These are phyloP conservation scores for Dicorynia guianensis DNA, from an alignment of 306 rosid species.

Conservation along the genomic window DNA sequence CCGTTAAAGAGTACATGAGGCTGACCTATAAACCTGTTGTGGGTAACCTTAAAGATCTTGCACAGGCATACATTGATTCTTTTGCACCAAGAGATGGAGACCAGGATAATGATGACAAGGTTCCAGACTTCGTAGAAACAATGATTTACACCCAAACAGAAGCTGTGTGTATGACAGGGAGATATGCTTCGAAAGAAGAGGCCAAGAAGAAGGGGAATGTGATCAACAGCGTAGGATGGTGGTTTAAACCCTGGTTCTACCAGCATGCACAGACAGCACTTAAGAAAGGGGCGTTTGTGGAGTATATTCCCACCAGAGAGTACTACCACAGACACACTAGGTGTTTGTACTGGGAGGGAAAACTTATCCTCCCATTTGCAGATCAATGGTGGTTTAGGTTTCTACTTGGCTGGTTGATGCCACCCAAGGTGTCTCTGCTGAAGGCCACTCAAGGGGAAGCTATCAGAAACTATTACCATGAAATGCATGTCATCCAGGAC, in stretches of 20 bases:
- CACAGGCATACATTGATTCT: constrained; percentile 82
- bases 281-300: constrained; percentile 88
- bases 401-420: constrained; percentile 96
- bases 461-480: constrained; percentile 94
- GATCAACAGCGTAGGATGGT: constrained; percentile 90
- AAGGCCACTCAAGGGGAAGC: constrained; percentile 99
- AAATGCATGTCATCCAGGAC: constrained; percentile 96
- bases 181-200: constrained; percentile 87
- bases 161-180: constrained; percentile 93
- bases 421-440: constrained; percentile 94
- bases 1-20: constrained; percentile 90
- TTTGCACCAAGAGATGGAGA: constrained; percentile 92
- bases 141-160: constrained; percentile 76
- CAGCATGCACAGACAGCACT: constrained; percentile 89
- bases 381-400: constrained; percentile 95
- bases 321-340: constrained; percentile 98
- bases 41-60: constrained; percentile 80
- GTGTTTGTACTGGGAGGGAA: constrained; percentile 97
- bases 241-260: constrained; percentile 97
- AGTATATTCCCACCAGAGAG: constrained; percentile 90
- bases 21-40: constrained; percentile 78
- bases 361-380: constrained; percentile 94
- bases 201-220: constrained; percentile 93
- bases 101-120: constrained; percentile 83
- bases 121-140: constrained; percentile 94